Percentiles rank a stretch among this genome's conserved stretches.
Evolutionary conservation across 2,329 filamentous ascomycete genomes (phyloP).

Genomic region (Dichotomopilus funicola): DNA sequence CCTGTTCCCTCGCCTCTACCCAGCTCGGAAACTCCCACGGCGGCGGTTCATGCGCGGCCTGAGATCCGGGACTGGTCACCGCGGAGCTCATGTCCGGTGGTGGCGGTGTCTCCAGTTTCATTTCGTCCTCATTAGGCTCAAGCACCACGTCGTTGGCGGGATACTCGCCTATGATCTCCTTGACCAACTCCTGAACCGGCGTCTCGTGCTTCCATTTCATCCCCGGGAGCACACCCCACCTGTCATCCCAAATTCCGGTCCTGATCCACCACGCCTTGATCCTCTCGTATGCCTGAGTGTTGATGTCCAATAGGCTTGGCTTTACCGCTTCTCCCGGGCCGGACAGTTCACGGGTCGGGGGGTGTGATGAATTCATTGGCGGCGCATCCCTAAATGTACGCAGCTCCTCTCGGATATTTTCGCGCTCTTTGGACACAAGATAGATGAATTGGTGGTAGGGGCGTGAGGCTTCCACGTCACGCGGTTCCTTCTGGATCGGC

Average conservation of each 20-base stretch:
- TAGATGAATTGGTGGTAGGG: neutral
- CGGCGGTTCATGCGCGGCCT: too few relatives aligned
- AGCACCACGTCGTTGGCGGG: too few relatives aligned
- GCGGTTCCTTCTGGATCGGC: too few relatives aligned
- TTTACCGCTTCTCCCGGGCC: neutral
- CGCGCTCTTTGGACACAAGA: neutral
- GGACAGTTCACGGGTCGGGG: neutral
- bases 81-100: too few relatives aligned
- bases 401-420: neutral
- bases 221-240: neutral
- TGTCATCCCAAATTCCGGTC: neutral
- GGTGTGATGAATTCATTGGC: neutral
- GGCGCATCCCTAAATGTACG: neutral
- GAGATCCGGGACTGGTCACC: too few relatives aligned
- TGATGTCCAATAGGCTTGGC: neutral
- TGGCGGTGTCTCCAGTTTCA: too few relatives aligned
- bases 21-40: too few relatives aligned
- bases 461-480: neutral
- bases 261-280: neutral
- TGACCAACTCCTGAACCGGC: neutral
- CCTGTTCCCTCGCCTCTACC: too few relatives aligned
- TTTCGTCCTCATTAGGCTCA: too few relatives aligned
- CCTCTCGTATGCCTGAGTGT: constrained; percentile 1
- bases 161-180: neutral
- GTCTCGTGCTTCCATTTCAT: constrained; percentile 4